Base-by-base conservation (phyloP, 1,139 yeast species). In the Zygoascus hellenicus region DNA sequence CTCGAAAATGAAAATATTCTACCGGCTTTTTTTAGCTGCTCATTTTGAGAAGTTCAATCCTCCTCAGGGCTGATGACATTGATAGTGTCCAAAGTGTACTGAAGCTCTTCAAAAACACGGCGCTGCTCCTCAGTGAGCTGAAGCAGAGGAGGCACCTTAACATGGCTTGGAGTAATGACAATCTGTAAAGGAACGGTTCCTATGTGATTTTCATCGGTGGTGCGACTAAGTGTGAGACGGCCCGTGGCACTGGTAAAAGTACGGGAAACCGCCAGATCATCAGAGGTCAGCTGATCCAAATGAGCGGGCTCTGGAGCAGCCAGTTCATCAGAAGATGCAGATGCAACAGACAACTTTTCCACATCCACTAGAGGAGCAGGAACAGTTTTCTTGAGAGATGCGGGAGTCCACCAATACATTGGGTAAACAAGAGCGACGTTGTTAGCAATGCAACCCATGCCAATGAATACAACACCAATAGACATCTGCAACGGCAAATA, bases 331-430 rank as follows among this genome's bases (percentile, higher is more conserved):
- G 26, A 22, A 22, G 26, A 22, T 4, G 7, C 26, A 5, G 26
- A 22, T 22, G 26, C 7, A 22, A 22, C 7, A 22, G 26, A 22
- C 26, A 22, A 5, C 7, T 22, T 22, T 22, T 22, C 34, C 34
- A 9, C 4, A 13, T 10, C 11, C 5, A 34, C 17, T 34, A 13
- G 19, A 13, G 17, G 38, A n/a, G 5, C 13, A 10, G 26, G 26
- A 22, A 17, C 5, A 5, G 15, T 17, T 31, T 16, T 43, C 15
- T 31, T 14, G 37, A 43, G 29, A 3, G 29, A 13, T 5, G 53
- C 61, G 1, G 80, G 72, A 5, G 77, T 71, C 85, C 85, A 80
- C 87, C 88, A 82, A 60, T 70, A 79, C 5, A 63, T 61, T 0
- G 89, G 89, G 56, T 80, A 82, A 41, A 63, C 61, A 45, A 84